These are phyloP conservation scores for Lachnellula arida DNA, from an alignment of 2,329 filamentous ascomycete genomes.

Conservation along the genomic window DNA sequence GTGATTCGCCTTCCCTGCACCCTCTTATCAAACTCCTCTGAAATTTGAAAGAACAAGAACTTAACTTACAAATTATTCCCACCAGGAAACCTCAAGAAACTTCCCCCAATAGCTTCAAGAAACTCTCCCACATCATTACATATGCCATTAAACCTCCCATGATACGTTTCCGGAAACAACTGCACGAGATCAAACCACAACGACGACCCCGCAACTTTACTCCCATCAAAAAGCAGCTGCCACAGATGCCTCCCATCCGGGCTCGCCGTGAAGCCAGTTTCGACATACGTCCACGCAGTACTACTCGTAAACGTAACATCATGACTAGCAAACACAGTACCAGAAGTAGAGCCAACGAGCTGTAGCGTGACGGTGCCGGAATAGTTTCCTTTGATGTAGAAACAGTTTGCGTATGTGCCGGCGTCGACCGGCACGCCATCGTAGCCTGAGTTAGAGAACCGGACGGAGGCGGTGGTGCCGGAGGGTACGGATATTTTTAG, in stretches of 20 bases:
- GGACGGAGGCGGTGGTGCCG: constrained; percentile 25
- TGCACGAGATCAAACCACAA: constrained; percentile 54
- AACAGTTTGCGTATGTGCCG: constrained; percentile 15
- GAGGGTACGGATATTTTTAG: constrained; percentile 13
- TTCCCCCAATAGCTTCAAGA: constrained; percentile 46
- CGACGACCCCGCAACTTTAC: constrained; percentile 21
- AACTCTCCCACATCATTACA: constrained; percentile 50
- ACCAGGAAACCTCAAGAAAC: constrained; percentile 59
- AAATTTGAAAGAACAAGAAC: too few relatives aligned
- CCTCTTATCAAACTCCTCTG: too few relatives aligned
- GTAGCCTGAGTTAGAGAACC: constrained; percentile 28
- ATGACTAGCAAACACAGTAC: constrained; percentile 11
- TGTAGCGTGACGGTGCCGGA: constrained; percentile 8
- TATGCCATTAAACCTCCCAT: constrained; percentile 50
- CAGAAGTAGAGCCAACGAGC: constrained; percentile 2
- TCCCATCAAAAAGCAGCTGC: constrained; percentile 47
- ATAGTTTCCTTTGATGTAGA: constrained; percentile 16
- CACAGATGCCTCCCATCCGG: constrained; percentile 47
- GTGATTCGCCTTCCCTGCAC: background rate
- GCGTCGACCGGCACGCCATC: constrained; percentile 25
- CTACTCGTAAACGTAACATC: constrained; percentile 7
- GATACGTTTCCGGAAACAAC: constrained; percentile 55
- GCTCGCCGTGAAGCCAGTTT: constrained; percentile 3
- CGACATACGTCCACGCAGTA: constrained; percentile 8
- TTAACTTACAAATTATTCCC: constrained; percentile 52